Base-by-base conservation (phyloP, 768 basidiomycete genomes). In the Termitomyces sp. region DNA sequence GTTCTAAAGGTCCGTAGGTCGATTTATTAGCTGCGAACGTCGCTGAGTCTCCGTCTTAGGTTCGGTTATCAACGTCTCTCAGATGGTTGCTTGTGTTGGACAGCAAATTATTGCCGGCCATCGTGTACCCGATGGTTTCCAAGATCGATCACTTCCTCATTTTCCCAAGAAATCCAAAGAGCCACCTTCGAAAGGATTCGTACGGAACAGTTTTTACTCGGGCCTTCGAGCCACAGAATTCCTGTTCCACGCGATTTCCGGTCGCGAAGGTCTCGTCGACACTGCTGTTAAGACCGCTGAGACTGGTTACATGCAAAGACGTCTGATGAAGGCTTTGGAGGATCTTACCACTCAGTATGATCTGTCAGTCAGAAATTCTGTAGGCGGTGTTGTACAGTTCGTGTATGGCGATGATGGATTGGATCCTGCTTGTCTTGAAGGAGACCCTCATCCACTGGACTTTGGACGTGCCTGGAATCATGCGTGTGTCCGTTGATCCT, bases 81-180 rank as follows among this genome's bases (percentile, higher is more conserved):
- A 99, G 75, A 99, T 99, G 97, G 96, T 98, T 53, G 97, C 96
- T 67, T 98, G 96, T 83, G 97, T 99, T 64, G 97, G 97, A 5
- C 97, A 99, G 68, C 97, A 99, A 69, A 98, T 98, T 71, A 98
- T 99, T 61, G 86, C 94, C 20, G 97, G 97, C 7, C 89, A 92
- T 74, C 97, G 97, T 83, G 94, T 99, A 6, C 95, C 94, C 0
- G 89, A 98, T 79, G 97, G 96, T 31, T 99, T 99, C 77, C 96
- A 98, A 73, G 97, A 99, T 72, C 90, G 97, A 36, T 96, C 97
- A 1, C 79, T 99, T n/a, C 97, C 97, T 0, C 97, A 99, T 71
- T 99, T 98, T 72, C 92, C 88, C 13, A 98, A 98, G 75, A 96
- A 95, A 71, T 94, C 93, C 4, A 87, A 92, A 65, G 92, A 94